phyloP scores from a whole-genome alignment of 2,329 filamentous ascomycete genomes.

The Mycocentrospora acerina region DNA sequence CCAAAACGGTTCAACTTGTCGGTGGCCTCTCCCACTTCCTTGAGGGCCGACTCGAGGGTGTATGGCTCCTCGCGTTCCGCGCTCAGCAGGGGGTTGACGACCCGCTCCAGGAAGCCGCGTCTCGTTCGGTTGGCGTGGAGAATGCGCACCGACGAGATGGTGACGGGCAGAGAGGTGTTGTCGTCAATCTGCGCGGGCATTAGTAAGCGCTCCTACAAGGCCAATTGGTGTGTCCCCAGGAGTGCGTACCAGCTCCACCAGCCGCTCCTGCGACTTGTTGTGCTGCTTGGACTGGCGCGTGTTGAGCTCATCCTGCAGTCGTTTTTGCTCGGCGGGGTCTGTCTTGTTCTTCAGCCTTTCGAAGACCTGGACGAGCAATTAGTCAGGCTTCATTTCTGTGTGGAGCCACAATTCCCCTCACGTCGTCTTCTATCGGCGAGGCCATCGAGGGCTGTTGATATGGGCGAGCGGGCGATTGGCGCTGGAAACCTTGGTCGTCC shows the following conservation, averaged over 20 bases:
- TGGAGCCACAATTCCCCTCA: constrained; percentile 22
- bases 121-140: constrained; percentile 84
- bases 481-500: constrained; percentile 17
- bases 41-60: constrained; percentile 74
- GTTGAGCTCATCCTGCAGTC: constrained; percentile 62
- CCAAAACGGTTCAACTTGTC: constrained; percentile 79
- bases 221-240: constrained; percentile 1
- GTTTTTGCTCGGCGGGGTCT: constrained; percentile 61
- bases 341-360: constrained; percentile 59
- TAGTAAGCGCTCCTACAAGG: constrained; percentile 4
- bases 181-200: constrained; percentile 62
- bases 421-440: constrained; percentile 50
- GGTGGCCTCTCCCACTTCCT: constrained; percentile 68
- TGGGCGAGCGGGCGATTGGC: constrained; percentile 30
- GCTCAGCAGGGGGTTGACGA: constrained; percentile 76
- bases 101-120: constrained; percentile 74
- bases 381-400: constrained; percentile 3
- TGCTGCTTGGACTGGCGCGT: constrained; percentile 60
- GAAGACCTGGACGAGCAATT: constrained; percentile 54
- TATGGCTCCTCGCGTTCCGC: constrained; percentile 67
- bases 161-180: constrained; percentile 84
- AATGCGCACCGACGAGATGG: constrained; percentile 81
- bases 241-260: constrained; percentile 63
- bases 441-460: constrained; percentile 44
- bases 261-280: constrained; percentile 62